These are phyloP conservation scores for Podospora pseudoanserina DNA, from an alignment of 495 filamentous ascomycete species.

Conservation along the genomic window DNA sequence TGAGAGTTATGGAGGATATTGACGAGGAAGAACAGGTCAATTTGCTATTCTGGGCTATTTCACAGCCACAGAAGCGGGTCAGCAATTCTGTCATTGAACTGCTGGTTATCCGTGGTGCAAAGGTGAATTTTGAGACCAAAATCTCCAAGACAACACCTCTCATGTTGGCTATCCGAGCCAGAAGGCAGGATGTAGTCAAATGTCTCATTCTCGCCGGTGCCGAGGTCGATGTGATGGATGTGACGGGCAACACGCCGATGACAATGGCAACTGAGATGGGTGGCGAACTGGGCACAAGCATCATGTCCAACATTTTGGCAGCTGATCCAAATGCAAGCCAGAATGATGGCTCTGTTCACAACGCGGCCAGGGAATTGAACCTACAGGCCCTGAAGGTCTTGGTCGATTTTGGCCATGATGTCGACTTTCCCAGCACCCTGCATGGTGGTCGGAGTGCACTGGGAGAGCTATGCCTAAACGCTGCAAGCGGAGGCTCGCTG, in stretches of 20 bases:
- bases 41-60: conserved; percentile 45
- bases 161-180: conserved; percentile 45
- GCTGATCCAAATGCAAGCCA: conserved; percentile 38
- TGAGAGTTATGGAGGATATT: conserved; percentile 34
- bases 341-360: conserved; percentile 51
- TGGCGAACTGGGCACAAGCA: conserved; percentile 41
- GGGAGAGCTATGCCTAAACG: conserved; percentile 47
- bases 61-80: conserved; percentile 48
- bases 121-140: conserved; percentile 44
- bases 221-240: conserved; percentile 44
- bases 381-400: conserved; percentile 41
- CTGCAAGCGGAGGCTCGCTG: conserved; percentile 36
- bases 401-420: conserved; percentile 43
- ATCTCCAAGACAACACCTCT: conserved; percentile 44
- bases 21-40: conserved; percentile 43
- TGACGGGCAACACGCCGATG: conserved; percentile 43
- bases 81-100: conserved; percentile 44
- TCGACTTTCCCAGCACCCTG: conserved; percentile 47
- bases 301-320: conserved; percentile 45
- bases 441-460: conserved; percentile 48
- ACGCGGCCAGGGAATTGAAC: conserved; percentile 46
- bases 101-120: conserved; percentile 41
- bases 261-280: conserved; percentile 47
- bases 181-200: conserved; percentile 44
- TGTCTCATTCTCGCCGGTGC: conserved; percentile 42